These are phyloP conservation scores for Poronia punctata DNA, from an alignment of 495 filamentous ascomycete genomes.

Conservation along the genomic window DNA sequence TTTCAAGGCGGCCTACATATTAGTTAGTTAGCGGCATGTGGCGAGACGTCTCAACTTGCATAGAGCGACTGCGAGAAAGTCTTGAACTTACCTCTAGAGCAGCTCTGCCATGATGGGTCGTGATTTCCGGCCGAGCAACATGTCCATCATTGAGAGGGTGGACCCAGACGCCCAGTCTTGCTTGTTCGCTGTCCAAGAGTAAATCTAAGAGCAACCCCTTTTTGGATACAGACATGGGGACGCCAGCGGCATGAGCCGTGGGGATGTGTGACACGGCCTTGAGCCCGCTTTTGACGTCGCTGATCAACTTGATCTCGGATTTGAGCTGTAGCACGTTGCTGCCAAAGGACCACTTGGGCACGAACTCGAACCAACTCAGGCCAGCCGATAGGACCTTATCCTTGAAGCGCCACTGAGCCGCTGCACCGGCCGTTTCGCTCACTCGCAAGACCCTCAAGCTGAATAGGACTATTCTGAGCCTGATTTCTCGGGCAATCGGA, in stretches of 20 bases:
- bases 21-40: slow-evolving; percentile 11
- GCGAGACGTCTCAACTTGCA: background rate
- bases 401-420: slow-evolving; percentile 69
- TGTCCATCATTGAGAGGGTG: slow-evolving; percentile 63
- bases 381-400: slow-evolving; percentile 80
- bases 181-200: slow-evolving; percentile 78
- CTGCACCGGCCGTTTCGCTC: slow-evolving; percentile 53
- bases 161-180: slow-evolving; percentile 82
- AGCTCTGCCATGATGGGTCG: slow-evolving; percentile 28
- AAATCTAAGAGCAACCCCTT: slow-evolving; percentile 75
- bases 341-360: slow-evolving; percentile 90
- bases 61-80: too few relatives aligned
- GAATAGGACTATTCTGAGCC: slow-evolving; percentile 81
- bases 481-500: slow-evolving; percentile 81
- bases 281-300: slow-evolving; percentile 64
- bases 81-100: slow-evolving; percentile 48
- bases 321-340: slow-evolving; percentile 89
- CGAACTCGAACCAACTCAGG: slow-evolving; percentile 77
- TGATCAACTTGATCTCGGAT: slow-evolving; percentile 76
- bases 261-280: slow-evolving; percentile 50
- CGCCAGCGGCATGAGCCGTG: slow-evolving; percentile 44
- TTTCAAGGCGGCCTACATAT: slow-evolving; percentile 41
- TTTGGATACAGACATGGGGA: slow-evolving; percentile 57
- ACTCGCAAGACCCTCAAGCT: slow-evolving; percentile 67
- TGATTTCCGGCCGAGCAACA: slow-evolving; percentile 20